Base-by-base conservation (phyloP, 495 filamentous ascomycete genomes). In the Podospora pseudocomata region DNA sequence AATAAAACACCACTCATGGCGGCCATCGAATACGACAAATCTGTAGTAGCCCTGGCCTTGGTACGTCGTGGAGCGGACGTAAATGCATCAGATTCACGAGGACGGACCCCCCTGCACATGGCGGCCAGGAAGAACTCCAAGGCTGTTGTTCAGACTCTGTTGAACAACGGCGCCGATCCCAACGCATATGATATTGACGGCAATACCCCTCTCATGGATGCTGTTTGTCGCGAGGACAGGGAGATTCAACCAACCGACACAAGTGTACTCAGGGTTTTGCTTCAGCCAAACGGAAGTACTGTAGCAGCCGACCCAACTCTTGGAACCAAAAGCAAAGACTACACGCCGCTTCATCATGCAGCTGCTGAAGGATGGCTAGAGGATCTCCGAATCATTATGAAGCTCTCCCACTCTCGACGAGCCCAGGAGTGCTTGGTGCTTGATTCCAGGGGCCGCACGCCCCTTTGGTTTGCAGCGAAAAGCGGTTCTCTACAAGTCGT, bases 401-500 rank as follows among this genome's bases (percentile, higher is more conserved):
- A 55, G 30, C 15, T 13, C 3, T 16, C 32, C 18, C 18, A 13
- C 19, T n/a, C 18, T 26, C 13, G 32, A 4, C 23, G 20, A 5
- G 30, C 54, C 13, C 19, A 20, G 6, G 19, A 34, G 5, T 32
- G 28, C 61, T 2, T 11, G 13, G 39, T 49, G 9, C 34, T 23
- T 1, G 69, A 71, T 60, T 27, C 16, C 7, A 15, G 13, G 57
- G 34, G 27, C 23, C 32, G 56, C 4, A 59, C 65, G 5, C 68
- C 71, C 2, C 54, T 73, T 1, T 68, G 63, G 60, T 66, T 59
- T 27, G 71, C 68, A n/a, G 63, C 64, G 3, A 26, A 26, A 7
- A 18, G 32, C 34, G 65, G 57, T 3, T 61, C 60, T 11, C 27
- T 60, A 13, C 61, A 69, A 18, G 63, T 57, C 55, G 39, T 68